Evolutionary conservation across 495 filamentous ascomycete species (phyloP), one percentile per base, ranked within the genome.

Genomic region (Talaromyces stipitatus): DNA sequence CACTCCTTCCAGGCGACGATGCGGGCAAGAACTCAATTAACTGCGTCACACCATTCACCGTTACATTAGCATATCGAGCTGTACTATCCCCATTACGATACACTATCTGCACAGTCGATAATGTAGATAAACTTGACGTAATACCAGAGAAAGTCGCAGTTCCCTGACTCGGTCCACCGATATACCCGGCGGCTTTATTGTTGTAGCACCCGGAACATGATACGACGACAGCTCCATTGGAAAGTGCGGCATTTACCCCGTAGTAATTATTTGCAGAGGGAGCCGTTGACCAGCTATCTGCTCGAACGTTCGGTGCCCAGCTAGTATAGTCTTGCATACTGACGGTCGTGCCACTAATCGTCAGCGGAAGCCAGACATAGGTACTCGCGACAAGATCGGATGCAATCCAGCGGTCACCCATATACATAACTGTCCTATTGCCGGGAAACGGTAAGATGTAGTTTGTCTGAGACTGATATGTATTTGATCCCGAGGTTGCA

Each of bases 311-410:
- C 2, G 50, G 50, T 3, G 30, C 50, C 50, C 50, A 52, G 5
- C 50, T 52, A 8, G 29, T 52, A 11, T 52, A 32, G 22, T 52
- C 29, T 23, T 24, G 8, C 50, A 52, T 52, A 4, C 12, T 59
- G 20, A 75, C 83, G 2, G 66, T 80, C 0, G 75, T 83, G 0
- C 83, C 84, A 16, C 66, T 72, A 61, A 88, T 74, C 4, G 60
- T 73, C 2, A 87, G 69, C 4, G 85, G 85, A 0, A 88, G 75
- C 85, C 85, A 88, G 27, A 88, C 68, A 62, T 88, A 88, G 4
- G 83, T 82, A 38, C 73, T 77, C 22, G 78, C 67, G 75, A 79
- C 79, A 0, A 88, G 72, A 62, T 87, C 84, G 16, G 60, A 57
- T 16, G 72, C 75, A 2, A 80, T 62, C 85, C 85, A 88, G 4